phyloP scores from a whole-genome alignment of 2,329 filamentous ascomycete species.

The Phialophora verrucosa region DNA sequence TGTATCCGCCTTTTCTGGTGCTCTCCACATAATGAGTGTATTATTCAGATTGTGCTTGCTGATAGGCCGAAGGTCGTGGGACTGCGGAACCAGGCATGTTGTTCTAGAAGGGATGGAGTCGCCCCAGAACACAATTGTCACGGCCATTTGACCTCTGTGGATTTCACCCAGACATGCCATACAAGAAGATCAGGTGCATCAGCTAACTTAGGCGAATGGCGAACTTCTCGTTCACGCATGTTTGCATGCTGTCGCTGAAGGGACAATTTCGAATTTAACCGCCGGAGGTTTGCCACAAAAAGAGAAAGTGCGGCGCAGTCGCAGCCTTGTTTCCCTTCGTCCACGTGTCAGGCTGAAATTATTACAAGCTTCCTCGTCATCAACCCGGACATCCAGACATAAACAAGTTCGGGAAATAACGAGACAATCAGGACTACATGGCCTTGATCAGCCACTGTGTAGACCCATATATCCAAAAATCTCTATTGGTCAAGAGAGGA shows the following conservation, averaged over 20 bases:
- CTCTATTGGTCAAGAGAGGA: neutral
- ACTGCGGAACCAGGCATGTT: neutral
- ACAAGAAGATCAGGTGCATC: neutral
- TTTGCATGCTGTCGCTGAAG: neutral
- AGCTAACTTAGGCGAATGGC: neutral
- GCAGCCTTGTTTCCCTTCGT: neutral
- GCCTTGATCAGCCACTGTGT: neutral
- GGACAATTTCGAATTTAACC: neutral
- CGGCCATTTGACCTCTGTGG: neutral
- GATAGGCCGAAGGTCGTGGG: neutral
- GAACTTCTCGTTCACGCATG: neutral
- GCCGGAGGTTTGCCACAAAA: neutral
- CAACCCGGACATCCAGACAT: neutral
- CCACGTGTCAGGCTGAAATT: slow-evolving; percentile 17
- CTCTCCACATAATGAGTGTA: neutral
- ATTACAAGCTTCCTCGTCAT: neutral
- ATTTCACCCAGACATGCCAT: neutral
- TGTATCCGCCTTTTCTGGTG: neutral
- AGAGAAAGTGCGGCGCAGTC: neutral
- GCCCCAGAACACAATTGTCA: neutral
- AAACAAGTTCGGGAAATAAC: neutral
- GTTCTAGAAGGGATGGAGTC: neutral
- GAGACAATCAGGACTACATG: neutral
- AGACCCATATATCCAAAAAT: no score
- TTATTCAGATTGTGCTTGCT: neutral